Conservation (phyloP, 2,329 filamentous ascomycete genomes). For the Aspergillus versicolor region DNA sequence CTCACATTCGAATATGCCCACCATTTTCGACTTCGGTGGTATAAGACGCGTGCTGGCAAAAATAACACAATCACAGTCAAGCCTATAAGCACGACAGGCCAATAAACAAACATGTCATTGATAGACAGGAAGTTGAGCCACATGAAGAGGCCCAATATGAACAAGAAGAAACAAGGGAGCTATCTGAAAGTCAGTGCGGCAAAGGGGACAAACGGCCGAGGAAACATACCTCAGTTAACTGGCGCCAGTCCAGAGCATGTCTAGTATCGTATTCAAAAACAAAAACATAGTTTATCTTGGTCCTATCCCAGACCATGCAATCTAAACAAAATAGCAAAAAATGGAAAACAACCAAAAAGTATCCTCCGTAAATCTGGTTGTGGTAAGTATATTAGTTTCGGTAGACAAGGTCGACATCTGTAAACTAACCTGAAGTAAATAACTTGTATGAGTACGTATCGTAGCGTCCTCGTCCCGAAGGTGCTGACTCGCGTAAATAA, state of each 20-base stretch:
- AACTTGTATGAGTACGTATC: constrained; percentile 58
- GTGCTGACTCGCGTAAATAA: constrained; percentile 58
- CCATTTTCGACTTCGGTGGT: constrained; percentile 77
- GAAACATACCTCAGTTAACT: constrained; percentile 67
- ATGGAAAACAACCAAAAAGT: constrained; percentile 79
- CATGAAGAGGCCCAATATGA: constrained; percentile 72
- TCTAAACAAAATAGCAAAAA: constrained; percentile 82
- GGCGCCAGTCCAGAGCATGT: constrained; percentile 83
- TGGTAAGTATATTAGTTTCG: constrained; percentile 21
- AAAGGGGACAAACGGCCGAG: background rate
- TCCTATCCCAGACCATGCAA: constrained; percentile 76
- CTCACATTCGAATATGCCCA: constrained; percentile 83
- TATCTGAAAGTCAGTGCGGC: constrained; percentile 29
- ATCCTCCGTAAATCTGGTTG: constrained; percentile 80
- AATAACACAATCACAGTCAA: constrained; percentile 69
- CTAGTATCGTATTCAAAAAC: constrained; percentile 95
- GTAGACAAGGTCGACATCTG: background rate
- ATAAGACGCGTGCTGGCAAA: constrained; percentile 71
- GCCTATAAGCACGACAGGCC: constrained; percentile 75
- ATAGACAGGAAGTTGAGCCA: constrained; percentile 85
- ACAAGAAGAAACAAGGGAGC: constrained; percentile 80
- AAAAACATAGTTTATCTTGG: constrained; percentile 93
- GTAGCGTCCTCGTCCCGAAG: constrained; percentile 52
- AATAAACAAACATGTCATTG: constrained; percentile 75
- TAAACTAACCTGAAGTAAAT: constrained; percentile 63